Evolutionary conservation across 192 early-diverging fungal genomes (phyloP), one percentile per base, ranked within the genome.

Genomic region (Coemansia sp.): DNA sequence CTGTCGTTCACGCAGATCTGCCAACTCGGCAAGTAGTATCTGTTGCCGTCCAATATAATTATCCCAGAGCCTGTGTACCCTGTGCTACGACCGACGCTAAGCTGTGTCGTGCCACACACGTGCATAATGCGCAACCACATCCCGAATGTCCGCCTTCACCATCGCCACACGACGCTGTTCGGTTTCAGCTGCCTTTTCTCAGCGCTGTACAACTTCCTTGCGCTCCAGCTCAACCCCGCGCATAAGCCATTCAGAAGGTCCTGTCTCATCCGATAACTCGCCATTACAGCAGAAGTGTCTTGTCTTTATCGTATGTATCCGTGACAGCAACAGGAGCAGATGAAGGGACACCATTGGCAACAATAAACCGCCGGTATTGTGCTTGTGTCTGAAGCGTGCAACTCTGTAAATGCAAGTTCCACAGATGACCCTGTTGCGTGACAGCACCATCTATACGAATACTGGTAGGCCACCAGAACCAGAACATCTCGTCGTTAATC

Each of bases 251-350:
- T 71, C 78, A 0, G 72, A 71, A 3, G 62, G n/a, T 42, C 54
- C 78, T 6, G 51, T 66, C 5, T 56, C 63, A 25, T 67, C 55
- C 11, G 72, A 75, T 5, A 74, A 79, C 17, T 85, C 82, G 21
- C 86, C 84, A 32, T 82, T 82, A 85, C 17, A 68, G 31, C 0
- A 82, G 82, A 24, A 87, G 61, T 1, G 72, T 67, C 6, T 56
- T 21, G 39, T 57, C 71, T 2, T 31, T 65, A 46, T 55, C 39
- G 21, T 20, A 29, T 0, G 29, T 24, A 8, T 32, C 30, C 5
- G 57, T 24, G 7, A 17, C 55, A 11, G 9, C 42, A 29, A 4
- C 50, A 63, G 23, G 0, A 32, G 19, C 32, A 20, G 20, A n/a
- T 55, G 22, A 5, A 66, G 14, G 8, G 57, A 39, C 4, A 3